Conservation (phyloP, 2,329 filamentous ascomycete species). For the Penicillium sp. region DNA sequence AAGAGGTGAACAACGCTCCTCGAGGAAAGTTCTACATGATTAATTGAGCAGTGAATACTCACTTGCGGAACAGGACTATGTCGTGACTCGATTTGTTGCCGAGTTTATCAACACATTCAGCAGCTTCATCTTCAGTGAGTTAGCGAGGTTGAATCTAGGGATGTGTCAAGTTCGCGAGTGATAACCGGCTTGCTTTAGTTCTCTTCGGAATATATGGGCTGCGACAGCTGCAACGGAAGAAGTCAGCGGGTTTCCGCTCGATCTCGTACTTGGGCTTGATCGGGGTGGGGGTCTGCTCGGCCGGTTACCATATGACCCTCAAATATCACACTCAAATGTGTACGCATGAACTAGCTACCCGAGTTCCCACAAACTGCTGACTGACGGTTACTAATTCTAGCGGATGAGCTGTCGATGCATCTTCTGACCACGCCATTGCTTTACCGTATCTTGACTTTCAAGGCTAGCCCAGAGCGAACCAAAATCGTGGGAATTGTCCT, state of each 20-base stretch:
- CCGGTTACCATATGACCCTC: conserved; percentile 37
- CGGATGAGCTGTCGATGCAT: conserved; percentile 50
- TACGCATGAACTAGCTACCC: conserved; percentile 16
- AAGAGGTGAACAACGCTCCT: conserved; percentile 29
- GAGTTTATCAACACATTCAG: conserved; percentile 53
- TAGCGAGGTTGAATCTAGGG: background rate
- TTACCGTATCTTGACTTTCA: conserved; percentile 47
- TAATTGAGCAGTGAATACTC: background rate
- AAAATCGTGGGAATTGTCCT: conserved; percentile 29
- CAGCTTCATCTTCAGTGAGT: conserved; percentile 44
- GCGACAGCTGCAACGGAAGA: conserved; percentile 27
- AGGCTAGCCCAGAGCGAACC: conserved; percentile 30
- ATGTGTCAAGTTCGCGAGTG: background rate
- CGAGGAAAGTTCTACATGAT: background rate
- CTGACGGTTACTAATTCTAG: conserved; percentile 21
- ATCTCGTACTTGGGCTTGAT: conserved; percentile 47
- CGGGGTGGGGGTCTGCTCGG: conserved; percentile 36
- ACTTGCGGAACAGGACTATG: conserved; percentile 38
- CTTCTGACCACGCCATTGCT: conserved; percentile 49
- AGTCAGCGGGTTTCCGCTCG: conserved; percentile 32
- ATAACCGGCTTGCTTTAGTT: conserved; percentile 31
- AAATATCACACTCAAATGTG: conserved; percentile 42
- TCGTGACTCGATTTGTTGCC: conserved; percentile 49
- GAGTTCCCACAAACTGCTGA: background rate
- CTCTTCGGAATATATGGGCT: conserved; percentile 47